A percentile compares a stretch with the other conserved stretches of the same genome.
These are phyloP conservation scores for Platanthera guangdongensis DNA, from an alignment of 106 monocot species.

Conservation along the genomic window DNA sequence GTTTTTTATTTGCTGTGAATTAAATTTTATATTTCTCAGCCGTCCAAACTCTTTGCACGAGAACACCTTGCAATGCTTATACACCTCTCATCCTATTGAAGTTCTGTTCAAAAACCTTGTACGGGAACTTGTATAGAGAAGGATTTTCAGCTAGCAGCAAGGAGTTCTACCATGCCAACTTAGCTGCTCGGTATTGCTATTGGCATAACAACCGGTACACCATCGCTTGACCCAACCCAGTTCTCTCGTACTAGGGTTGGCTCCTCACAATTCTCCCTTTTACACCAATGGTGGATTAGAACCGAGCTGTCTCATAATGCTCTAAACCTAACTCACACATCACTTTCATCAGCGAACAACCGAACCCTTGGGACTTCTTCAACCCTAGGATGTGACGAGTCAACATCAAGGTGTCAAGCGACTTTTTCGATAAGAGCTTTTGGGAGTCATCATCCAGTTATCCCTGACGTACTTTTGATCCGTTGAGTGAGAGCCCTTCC, in stretches of 20 bases:
- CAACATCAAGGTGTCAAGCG: constrained; percentile 13
- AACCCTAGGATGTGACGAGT: constrained; percentile 26
- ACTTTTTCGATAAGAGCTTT: constrained; percentile 16
- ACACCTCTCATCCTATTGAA: no score
- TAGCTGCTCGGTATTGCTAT: neutral
- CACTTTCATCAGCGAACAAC: neutral
- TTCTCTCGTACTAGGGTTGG: constrained; percentile 4
- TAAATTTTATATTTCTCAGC: no score
- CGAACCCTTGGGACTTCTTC: constrained; percentile 18
- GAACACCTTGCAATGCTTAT: no score
- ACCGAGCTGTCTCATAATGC: neutral
- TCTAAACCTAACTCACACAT: neutral
- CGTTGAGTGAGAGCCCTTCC: constrained; percentile 8
- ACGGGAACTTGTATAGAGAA: no score
- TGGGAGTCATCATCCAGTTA: constrained; percentile 17
- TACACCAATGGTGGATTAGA: neutral
- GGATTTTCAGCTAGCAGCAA: neutral
- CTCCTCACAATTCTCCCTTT: neutral
- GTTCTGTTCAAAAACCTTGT: no score
- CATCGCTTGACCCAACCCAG: neutral
- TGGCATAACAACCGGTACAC: neutral
- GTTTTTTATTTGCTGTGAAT: no score
- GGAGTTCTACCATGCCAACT: neutral
- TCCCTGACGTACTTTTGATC: constrained; percentile 11
- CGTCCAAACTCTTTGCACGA: no score